Evolutionary conservation across 2,329 filamentous ascomycete genomes (phyloP).

Genomic region (Zymoseptoria pseudotritici): DNA sequence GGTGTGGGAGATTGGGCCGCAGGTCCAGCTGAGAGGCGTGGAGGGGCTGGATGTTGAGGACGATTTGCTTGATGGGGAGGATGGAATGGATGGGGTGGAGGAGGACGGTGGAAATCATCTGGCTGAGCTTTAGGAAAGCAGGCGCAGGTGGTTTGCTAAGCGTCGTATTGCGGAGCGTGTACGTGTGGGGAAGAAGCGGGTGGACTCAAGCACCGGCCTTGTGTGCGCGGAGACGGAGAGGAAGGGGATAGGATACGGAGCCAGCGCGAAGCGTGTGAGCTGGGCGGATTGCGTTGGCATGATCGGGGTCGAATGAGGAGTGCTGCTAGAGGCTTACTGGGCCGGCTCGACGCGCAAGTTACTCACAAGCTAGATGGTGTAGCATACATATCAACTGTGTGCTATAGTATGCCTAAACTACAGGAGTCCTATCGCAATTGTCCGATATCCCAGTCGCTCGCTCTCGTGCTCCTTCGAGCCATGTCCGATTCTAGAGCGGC

Average conservation of each 20-base stretch:
- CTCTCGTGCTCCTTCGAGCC: neutral
- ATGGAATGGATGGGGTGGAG: neutral
- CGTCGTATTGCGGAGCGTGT: neutral
- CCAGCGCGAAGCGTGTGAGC: neutral
- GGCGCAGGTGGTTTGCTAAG: neutral
- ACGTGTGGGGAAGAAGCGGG: neutral
- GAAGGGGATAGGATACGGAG: neutral
- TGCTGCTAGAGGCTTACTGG: no score
- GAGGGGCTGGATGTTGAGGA: neutral
- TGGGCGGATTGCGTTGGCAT: neutral
- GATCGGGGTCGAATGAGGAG: neutral
- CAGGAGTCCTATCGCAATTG: no score
- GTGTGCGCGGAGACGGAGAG: neutral
- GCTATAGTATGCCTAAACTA: no score
- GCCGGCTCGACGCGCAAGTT: no score
- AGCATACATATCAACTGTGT: no score
- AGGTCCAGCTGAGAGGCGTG: conserved; percentile 14
- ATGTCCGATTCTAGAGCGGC: neutral
- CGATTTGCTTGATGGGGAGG: neutral
- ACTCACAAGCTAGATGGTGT: no score
- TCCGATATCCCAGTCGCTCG: no score
- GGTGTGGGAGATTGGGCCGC: conserved; percentile 36
- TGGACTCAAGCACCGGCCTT: neutral
- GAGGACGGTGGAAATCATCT: neutral
- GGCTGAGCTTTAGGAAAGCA: neutral